phyloP scores from a whole-genome alignment of 2,329 filamentous ascomycete species.

The Pezicula radicicola region DNA sequence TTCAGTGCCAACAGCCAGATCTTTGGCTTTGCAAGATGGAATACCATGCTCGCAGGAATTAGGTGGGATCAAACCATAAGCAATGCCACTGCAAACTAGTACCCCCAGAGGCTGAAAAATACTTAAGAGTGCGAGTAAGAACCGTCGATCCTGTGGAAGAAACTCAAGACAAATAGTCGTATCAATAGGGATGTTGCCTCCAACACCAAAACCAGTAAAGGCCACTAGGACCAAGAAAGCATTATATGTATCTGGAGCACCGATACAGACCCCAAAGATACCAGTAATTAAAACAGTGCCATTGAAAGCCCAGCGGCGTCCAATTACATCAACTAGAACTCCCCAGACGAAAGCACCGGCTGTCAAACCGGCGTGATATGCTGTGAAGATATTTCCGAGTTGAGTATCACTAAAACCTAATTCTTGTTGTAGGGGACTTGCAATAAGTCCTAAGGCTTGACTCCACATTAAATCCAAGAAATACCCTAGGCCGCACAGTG shows the following conservation, averaged over 20 bases:
- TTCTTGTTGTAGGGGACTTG: conserved; percentile 16
- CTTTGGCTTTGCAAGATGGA: conserved; percentile 4
- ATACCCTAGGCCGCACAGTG: conserved; percentile 23
- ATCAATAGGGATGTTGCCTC: conserved; percentile 26
- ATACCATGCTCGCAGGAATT: conserved; percentile 15
- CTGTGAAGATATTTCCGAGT: conserved; percentile 16
- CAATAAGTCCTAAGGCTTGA: conserved; percentile 21
- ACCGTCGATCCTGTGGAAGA: conserved; percentile 17
- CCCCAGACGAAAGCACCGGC: conserved; percentile 21
- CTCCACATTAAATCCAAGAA: conserved; percentile 24
- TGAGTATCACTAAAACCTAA: conserved; percentile 14
- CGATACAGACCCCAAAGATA: conserved; percentile 17
- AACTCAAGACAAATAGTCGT: conserved; percentile 25
- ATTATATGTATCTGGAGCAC: conserved; percentile 12
- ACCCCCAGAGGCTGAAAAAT: conserved; percentile 25
- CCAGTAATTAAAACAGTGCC: conserved; percentile 16
- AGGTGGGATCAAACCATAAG: conserved; percentile 18
- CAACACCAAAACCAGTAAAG: conserved; percentile 20
- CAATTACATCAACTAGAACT: conserved; percentile 18
- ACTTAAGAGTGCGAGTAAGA: conserved; percentile 19
- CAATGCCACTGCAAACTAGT: conserved; percentile 17
- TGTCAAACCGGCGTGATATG: conserved; percentile 15
- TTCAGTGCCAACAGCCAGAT: conserved; percentile 10
- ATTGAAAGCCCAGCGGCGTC: conserved; percentile 23
- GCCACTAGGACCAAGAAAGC: conserved; percentile 14